Percentiles rank a stretch among this genome's conserved stretches.
Conservation (phyloP, 1,284 basidiomycete genomes). For the Cutaneotrichosporon curvatum region DNA sequence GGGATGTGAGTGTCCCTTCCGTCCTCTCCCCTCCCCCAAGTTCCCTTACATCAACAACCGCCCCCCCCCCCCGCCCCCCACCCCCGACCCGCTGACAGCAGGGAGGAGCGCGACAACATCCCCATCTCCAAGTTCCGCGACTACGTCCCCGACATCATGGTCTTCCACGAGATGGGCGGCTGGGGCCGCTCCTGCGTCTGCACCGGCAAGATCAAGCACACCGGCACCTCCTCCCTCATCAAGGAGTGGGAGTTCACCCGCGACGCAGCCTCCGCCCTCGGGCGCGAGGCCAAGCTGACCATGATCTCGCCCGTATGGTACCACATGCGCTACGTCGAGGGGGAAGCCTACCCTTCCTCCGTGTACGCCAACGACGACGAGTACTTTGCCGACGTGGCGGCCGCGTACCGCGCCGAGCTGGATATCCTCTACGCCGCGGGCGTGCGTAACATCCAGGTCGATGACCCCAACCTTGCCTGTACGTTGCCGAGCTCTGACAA, state of each 20-base stretch:
- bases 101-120: conserved; percentile 50
- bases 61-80: not conserved
- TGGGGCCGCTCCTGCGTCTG: conserved; percentile 25
- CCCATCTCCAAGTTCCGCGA: conserved; percentile 27
- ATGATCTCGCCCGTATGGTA: conserved; percentile 70
- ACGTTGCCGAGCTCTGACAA: no score
- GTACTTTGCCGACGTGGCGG: conserved; percentile 55
- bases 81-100: conserved; percentile 31
- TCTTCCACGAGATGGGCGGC: conserved; percentile 25
- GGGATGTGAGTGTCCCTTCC: conserved; percentile 54
- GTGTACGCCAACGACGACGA: conserved; percentile 27
- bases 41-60: not conserved
- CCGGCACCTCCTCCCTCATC: conserved; percentile 33
- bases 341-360: conserved; percentile 19
- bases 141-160: conserved; percentile 24
- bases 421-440: conserved; percentile 63
- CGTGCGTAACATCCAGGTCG: conserved; percentile 64
- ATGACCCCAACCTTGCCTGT: conserved; percentile 52
- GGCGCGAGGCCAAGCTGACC: conserved; percentile 58
- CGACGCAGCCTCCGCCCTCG: conserved; percentile 7
- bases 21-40: not conserved
- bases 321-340: conserved; percentile 52
- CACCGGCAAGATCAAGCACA: conserved; percentile 32
- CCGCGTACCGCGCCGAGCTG: conserved; percentile 65
- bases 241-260: conserved; percentile 41